Base-by-base conservation (phyloP, 1,284 basidiomycete species). In the Sparassis latifolia region DNA sequence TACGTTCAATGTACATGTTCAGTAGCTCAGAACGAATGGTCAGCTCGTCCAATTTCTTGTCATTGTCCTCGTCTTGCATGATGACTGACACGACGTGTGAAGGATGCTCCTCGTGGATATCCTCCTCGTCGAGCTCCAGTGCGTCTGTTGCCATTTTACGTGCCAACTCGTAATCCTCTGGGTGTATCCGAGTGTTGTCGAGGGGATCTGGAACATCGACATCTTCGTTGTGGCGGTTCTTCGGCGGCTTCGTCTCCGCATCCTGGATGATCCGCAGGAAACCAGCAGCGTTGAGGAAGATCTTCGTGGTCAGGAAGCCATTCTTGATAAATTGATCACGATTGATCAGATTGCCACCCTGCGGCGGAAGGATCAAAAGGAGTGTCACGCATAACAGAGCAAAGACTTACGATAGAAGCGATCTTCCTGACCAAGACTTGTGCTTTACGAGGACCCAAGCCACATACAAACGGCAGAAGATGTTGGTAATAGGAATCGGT, bases 111-210 rank as follows among this genome's bases (percentile, higher is more conserved):
- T 91, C 91, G 53, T 89, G 88, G 32, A 92, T 78, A 67, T 98
- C 95, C 65, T 97, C 95, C 62, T 95, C 92, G 60, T 97, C 95
- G 33, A 93, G 80, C 62, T 97, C 96, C 29, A 98, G 79, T 5
- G 96, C 93, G 67, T 98, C 96, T 9, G 92, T 92, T 35, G 97
- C 96, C 93, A 99, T 98, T 74, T 99, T 98, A 43, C 93, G 86
- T 1, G 97, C 96, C 49, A 98, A 80, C 62, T 97, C 93, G 67
- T 99, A 99, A 70, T 99, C 96, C 68, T 97, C 94, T 1, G 93
- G 93, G 67, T 99, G 97, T 55, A 99, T 93, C 10, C 97, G 89
- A 28, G 96, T 99, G 62, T 87, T 85, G 66, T 99, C 97, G 43
- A 99, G 76, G 3, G 94, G 92, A 68, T 99, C 96, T 9, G 89